Evolutionary conservation across 139 green algal species (phyloP).

Genomic region (Volvox africanus): DNA sequence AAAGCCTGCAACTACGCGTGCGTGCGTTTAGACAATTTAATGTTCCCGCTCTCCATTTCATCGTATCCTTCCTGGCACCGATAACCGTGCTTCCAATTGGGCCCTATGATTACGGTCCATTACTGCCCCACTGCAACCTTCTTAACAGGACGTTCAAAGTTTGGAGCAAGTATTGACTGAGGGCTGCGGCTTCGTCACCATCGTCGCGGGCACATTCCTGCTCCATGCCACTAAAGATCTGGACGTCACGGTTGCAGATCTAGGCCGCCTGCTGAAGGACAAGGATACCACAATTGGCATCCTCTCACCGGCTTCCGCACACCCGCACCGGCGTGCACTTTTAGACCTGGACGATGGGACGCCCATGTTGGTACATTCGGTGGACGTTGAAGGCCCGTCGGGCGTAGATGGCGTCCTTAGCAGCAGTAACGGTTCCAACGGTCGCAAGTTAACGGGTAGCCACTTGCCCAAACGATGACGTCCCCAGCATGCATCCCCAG

Average conservation of each 20-base stretch:
- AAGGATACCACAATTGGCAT: conserved; percentile 25
- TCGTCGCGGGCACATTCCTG: conserved; percentile 93
- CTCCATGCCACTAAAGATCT: conserved; percentile 88
- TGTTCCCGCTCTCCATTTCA: too few species aligned
- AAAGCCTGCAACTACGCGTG: too few species aligned
- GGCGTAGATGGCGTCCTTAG: background rate
- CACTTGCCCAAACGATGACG: conserved; percentile 25
- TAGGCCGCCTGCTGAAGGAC: conserved; percentile 41
- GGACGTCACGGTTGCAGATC: conserved; percentile 26
- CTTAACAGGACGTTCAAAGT: conserved; percentile 77
- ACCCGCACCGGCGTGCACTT: background rate
- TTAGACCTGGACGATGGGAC: background rate
- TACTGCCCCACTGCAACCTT: background rate
- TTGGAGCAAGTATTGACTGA: conserved; percentile 81
- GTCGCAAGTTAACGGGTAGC: background rate
- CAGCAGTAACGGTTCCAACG: background rate
- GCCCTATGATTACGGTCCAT: too few species aligned
- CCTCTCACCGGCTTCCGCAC: background rate
- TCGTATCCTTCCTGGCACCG: too few species aligned
- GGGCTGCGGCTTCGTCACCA: conserved; percentile 94
- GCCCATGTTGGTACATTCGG: background rate
- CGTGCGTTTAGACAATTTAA: too few species aligned
- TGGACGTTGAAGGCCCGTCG: conserved; percentile 14
- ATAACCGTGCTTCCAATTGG: too few species aligned
- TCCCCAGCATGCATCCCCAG: background rate